Conservation (phyloP, 75 land plant species). For the Azolla pinnata region DNA sequence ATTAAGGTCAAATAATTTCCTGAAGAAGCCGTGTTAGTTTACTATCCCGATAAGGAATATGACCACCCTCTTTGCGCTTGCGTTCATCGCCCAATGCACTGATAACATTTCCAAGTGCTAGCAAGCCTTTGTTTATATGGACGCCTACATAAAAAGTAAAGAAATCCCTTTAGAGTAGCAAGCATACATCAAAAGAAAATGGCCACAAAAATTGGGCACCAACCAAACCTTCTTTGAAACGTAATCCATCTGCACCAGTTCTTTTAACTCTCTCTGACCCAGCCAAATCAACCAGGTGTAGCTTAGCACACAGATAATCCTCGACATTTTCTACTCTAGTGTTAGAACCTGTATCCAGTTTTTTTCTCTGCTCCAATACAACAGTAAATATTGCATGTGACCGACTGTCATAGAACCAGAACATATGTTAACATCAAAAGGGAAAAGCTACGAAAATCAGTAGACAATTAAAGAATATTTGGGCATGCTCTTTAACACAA, state of each 20-base stretch:
- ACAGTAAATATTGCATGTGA: slow-evolving; percentile 99
- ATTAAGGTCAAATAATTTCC: too few species aligned
- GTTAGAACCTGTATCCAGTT: slow-evolving; percentile 29
- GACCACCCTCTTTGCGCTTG: slow-evolving; percentile 92
- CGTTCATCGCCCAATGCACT: slow-evolving; percentile 99
- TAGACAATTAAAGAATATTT: too few species aligned
- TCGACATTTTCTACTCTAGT: slow-evolving; percentile 46
- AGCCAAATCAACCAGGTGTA: slow-evolving; percentile 97
- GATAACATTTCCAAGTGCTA: slow-evolving; percentile 98
- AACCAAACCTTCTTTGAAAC: slow-evolving; percentile 88
- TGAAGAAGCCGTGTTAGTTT: slow-evolving; percentile 94
- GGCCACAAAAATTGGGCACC: too few species aligned
- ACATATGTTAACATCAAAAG: too few species aligned
- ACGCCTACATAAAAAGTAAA: slow-evolving; percentile 42
- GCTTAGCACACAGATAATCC: slow-evolving; percentile 94
- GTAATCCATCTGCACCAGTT: slow-evolving; percentile 93
- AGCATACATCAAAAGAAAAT: neutral
- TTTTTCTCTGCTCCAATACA: slow-evolving; percentile 90
- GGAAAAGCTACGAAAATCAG: too few species aligned
- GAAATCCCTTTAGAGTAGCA: neutral
- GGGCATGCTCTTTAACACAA: too few species aligned
- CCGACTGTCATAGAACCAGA: slow-evolving; percentile 57
- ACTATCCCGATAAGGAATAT: slow-evolving; percentile 98
- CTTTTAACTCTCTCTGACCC: slow-evolving; percentile 97
- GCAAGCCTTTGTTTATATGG: slow-evolving; percentile 91